Evolutionary conservation across 495 filamentous ascomycete genomes (phyloP), one percentile per base, ranked within the genome.

Genomic region (Annulohypoxylon nitens): DNA sequence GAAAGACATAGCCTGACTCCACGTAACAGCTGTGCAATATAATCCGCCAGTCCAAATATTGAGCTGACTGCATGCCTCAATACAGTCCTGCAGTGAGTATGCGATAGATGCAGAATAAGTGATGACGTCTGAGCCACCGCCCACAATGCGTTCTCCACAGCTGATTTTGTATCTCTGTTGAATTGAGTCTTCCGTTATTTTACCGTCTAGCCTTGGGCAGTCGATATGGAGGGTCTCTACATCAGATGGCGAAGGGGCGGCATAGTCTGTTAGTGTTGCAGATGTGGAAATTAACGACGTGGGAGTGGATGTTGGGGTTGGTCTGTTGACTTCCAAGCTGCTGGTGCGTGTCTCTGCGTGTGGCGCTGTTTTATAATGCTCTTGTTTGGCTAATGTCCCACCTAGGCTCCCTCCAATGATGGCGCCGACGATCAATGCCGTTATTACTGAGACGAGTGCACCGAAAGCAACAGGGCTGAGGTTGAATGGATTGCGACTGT

Each of bases 401-500:
- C 59, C 41, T n/a, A 62, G 43, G 4, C 41, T 41, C 2, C 59
- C 59, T 10, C 59, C 59, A 16, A 62, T 7, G 33, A 25, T 41
- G 34, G 59, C 59, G 3, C 59, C 41, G 3, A 62, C 41, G 8
- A 62, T 48, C n/a, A 62, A 16, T 3, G 59, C 39, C 5, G 58
- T 62, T 3, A 34, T 18, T 1, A 62, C 39, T 20, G 59, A 47
- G 12, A 62, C 12, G 41, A 62, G 59, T 1, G 25, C 26, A 34
- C 39, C 59, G 59, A 62, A 62, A 41, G 59, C 39, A 23, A 62
- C 3, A n/a, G 43, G 43, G 16, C 25, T 34, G 10, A 62, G 59
- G 7, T 23, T 25, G 18, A 62, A 62, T 8, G 59, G 59, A 41
- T 62, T 62, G 1, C 41, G 59, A 11, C 26, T 6, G 6, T 33